Evolutionary conservation across 2,329 filamentous ascomycete species (phyloP).

Genomic region (Tolypocladium nubicola): DNA sequence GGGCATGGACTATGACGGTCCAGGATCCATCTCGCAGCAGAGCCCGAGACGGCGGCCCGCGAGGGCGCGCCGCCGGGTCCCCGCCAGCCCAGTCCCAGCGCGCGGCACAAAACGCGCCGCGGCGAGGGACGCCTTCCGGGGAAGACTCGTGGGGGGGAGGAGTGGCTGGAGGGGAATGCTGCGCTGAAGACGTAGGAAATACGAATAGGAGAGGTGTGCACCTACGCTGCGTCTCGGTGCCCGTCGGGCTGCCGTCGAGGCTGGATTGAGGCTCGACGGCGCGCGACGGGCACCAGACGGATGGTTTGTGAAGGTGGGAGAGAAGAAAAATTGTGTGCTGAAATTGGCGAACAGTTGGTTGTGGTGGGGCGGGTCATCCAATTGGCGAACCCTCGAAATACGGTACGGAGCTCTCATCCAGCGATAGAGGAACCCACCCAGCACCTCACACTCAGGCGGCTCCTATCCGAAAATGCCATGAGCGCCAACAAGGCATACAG

Average conservation of each 20-base stretch:
- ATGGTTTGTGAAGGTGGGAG: not conserved
- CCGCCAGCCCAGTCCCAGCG: conserved; percentile 25
- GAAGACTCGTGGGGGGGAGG: conserved; percentile 22
- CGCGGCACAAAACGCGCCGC: conserved; percentile 24
- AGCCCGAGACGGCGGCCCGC: not conserved
- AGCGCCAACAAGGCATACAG: too few relatives aligned
- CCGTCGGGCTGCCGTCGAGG: not conserved
- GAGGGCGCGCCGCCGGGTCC: conserved; percentile 5
- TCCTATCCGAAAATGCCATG: too few relatives aligned
- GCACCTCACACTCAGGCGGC: too few relatives aligned
- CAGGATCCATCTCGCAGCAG: conserved; percentile 32
- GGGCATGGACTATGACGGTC: conserved; percentile 45
- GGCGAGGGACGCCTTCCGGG: conserved; percentile 21
- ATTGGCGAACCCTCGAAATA: not conserved
- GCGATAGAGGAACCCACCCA: too few relatives aligned
- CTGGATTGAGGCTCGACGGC: not conserved
- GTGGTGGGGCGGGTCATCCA: not conserved
- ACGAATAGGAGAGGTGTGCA: not conserved
- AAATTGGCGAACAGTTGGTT: not conserved
- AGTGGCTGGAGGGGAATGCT: conserved; percentile 21
- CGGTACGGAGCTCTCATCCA: not conserved
- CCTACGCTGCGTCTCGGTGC: not conserved
- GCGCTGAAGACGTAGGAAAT: conserved; percentile 2
- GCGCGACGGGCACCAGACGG: not conserved
- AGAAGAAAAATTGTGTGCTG: not conserved